Evolutionary conservation across 1,139 yeast genomes (phyloP).

Genomic region (Protomyces inouyei): DNA sequence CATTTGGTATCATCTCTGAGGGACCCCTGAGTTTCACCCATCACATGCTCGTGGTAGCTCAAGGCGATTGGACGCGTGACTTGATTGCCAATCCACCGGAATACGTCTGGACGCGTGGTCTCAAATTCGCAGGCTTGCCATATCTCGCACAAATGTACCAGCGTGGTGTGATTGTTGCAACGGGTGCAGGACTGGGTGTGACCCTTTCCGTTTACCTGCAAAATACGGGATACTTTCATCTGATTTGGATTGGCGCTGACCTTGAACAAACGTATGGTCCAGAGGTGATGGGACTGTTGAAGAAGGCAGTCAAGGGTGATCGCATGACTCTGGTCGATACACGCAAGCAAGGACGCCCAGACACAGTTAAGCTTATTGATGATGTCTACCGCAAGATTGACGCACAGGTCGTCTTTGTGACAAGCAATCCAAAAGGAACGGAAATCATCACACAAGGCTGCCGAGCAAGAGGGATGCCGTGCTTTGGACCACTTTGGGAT

Average conservation of each 20-base stretch:
- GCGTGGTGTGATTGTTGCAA: slow-evolving; percentile 24
- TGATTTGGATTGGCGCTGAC: slow-evolving; percentile 23
- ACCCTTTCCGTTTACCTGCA: slow-evolving; percentile 20
- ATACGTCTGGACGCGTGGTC: slow-evolving; percentile 22
- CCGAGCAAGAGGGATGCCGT: slow-evolving; percentile 22
- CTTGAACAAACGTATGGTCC: slow-evolving; percentile 16
- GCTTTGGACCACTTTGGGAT: slow-evolving; percentile 22
- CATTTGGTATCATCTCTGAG: slow-evolving; percentile 22
- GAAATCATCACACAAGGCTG: slow-evolving; percentile 21
- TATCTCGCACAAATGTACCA: slow-evolving; percentile 23
- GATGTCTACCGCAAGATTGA: slow-evolving; percentile 10
- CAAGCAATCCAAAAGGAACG: slow-evolving; percentile 23
- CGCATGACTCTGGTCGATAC: slow-evolving; percentile 21
- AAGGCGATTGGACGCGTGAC: slow-evolving; percentile 24
- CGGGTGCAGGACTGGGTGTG: slow-evolving; percentile 26
- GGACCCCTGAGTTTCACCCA: slow-evolving; percentile 20
- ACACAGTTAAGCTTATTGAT: slow-evolving; percentile 20
- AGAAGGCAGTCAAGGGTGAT: slow-evolving; percentile 16
- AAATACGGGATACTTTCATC: slow-evolving; percentile 15
- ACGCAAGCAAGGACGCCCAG: slow-evolving; percentile 14
- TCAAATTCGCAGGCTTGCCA: slow-evolving; percentile 20
- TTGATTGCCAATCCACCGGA: slow-evolving; percentile 17
- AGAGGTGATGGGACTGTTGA: slow-evolving; percentile 13
- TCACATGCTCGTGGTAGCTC: slow-evolving; percentile 25
- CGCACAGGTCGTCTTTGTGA: slow-evolving; percentile 23